Percentiles rank a stretch among this genome's conserved stretches.
phyloP scores from a whole-genome alignment of 345 rosid species.

The Odontarrhena argentea region DNA sequence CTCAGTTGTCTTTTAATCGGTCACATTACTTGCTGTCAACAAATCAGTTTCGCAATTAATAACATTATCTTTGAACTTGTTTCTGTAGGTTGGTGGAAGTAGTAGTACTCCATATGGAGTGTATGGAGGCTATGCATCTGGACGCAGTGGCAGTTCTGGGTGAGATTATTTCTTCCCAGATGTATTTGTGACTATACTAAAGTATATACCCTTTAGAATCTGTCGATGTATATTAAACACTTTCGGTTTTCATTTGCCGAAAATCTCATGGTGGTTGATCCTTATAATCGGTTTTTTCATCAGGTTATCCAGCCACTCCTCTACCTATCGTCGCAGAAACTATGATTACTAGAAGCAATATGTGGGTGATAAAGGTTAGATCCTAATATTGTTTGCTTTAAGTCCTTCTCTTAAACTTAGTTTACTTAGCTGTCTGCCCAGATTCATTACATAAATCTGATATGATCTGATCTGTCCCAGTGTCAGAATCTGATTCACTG shows the following conservation, averaged over 20 bases:
- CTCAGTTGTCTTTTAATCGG: conserved; percentile 22
- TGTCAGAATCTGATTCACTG: conserved; percentile 75
- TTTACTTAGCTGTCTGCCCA: conserved; percentile 62
- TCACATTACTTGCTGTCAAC: background rate
- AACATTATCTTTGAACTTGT: conserved; percentile 16
- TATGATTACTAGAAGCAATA: conserved; percentile 72
- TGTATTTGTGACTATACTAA: background rate
- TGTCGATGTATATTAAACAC: background rate
- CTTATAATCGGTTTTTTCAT: conserved; percentile 50
- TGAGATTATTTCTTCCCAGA: conserved; percentile 44
- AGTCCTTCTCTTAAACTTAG: conserved; percentile 42
- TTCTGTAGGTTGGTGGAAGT: conserved; percentile 66
- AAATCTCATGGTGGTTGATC: conserved; percentile 28
- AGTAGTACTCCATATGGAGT: conserved; percentile 73
- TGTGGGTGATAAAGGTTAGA: conserved; percentile 56
- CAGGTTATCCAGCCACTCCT: conserved; percentile 87
- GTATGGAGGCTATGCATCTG: conserved; percentile 84
- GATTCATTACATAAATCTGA: conserved; percentile 17
- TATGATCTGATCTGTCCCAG: conserved; percentile 38
- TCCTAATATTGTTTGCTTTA: conserved; percentile 33
- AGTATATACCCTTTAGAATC: conserved; percentile 6
- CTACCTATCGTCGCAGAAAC: conserved; percentile 82
- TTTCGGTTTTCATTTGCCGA: conserved; percentile 6
- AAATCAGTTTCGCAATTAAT: conserved; percentile 17
- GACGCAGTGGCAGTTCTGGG: conserved; percentile 80